phyloP scores from a whole-genome alignment of 257 asterid species.

The Petrea volubilis region DNA sequence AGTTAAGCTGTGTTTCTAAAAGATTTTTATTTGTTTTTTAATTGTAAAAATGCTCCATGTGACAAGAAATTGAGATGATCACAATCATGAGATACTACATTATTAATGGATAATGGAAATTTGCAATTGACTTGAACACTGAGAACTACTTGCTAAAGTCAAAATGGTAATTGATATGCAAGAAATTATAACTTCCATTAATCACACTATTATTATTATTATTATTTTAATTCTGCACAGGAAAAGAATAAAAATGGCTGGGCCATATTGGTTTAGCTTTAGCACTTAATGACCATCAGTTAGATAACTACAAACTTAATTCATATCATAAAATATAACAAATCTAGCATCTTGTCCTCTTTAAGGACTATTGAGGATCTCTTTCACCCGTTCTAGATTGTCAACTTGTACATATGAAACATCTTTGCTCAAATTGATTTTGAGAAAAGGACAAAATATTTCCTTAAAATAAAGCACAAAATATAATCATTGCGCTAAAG shows the following conservation, averaged over 20 bases:
- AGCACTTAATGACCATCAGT: neutral
- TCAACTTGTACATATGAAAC: neutral
- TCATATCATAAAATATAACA: neutral
- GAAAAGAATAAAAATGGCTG: neutral
- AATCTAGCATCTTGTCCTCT: neutral
- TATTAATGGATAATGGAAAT: neutral
- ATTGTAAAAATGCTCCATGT: neutral
- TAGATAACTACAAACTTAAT: neutral
- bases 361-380: neutral
- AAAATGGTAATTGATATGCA: neutral
- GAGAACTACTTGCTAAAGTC: slow-evolving; percentile 9
- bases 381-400: neutral
- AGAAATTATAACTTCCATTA: neutral
- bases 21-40: too few species aligned
- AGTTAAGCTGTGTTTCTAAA: too few species aligned
- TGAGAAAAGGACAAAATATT: neutral
- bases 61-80: neutral
- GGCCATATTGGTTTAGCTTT: neutral
- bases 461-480: neutral
- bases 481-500: neutral
- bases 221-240: too few species aligned
- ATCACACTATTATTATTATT: neutral
- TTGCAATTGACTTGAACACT: neutral
- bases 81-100: neutral
- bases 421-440: neutral